These are phyloP conservation scores for Euphorbia peplus DNA, from an alignment of 345 rosid species.

Conservation along the genomic window DNA sequence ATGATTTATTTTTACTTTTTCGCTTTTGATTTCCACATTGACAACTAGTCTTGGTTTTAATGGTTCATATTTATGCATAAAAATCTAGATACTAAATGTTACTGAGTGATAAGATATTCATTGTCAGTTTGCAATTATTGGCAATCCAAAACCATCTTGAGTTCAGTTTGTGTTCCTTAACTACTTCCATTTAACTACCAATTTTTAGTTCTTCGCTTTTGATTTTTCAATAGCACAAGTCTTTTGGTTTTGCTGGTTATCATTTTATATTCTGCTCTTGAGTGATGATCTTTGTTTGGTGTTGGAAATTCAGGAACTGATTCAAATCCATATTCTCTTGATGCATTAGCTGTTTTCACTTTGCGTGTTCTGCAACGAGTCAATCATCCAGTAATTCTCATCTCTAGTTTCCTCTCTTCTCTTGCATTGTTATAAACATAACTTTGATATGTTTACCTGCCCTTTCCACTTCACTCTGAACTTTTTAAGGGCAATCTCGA, in stretches of 20 bases:
- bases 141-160: too few species aligned
- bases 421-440: background rate
- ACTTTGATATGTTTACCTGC: constrained; percentile 1
- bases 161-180: too few species aligned
- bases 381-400: constrained; percentile 73
- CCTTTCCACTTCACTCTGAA: constrained; percentile 20
- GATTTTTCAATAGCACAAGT: background rate
- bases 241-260: background rate
- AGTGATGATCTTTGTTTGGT: constrained; percentile 3
- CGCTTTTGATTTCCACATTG: too few species aligned
- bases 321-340: constrained; percentile 85
- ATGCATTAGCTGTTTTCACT: constrained; percentile 85
- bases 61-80: too few species aligned
- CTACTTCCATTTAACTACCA: too few species aligned
- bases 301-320: constrained; percentile 57
- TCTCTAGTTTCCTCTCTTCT: constrained; percentile 1
- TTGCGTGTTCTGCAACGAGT: constrained; percentile 85
- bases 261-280: constrained; percentile 1
- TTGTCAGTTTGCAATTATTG: too few species aligned
- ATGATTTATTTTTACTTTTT: too few species aligned
- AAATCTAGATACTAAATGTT: too few species aligned
- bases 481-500: constrained; percentile 87
- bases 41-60: too few species aligned
- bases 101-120: too few species aligned
- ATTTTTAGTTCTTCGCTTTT: too few species aligned